Evolutionary conservation across 2,329 filamentous ascomycete species (phyloP).

Genomic region (Cladosporium velox): DNA sequence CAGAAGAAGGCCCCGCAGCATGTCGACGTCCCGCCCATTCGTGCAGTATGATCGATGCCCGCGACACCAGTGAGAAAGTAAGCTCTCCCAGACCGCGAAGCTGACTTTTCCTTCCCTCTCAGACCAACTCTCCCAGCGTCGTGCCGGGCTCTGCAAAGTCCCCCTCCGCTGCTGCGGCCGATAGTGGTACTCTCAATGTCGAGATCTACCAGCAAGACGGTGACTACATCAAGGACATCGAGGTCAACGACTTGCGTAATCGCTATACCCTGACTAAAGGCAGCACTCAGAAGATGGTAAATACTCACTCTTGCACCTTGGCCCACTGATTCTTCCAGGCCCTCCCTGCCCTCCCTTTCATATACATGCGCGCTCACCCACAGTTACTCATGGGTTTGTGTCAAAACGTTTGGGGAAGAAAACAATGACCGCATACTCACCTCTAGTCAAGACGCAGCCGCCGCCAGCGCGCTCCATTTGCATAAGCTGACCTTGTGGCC

Average conservation of each 20-base stretch:
- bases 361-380: slow-evolving; percentile 7
- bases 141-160: slow-evolving; percentile 58
- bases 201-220: slow-evolving; percentile 95
- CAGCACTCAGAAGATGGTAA: slow-evolving; percentile 99
- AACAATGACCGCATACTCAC: slow-evolving; percentile 48
- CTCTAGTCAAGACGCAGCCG: slow-evolving; percentile 42
- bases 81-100: background rate
- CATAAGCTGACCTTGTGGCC: slow-evolving; percentile 95
- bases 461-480: slow-evolving; percentile 58
- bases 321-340: slow-evolving; percentile 63
- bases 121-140: slow-evolving; percentile 34
- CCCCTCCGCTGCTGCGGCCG: slow-evolving; percentile 46
- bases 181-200: slow-evolving; percentile 65
- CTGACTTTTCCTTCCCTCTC: slow-evolving; percentile 23
- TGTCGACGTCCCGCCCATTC: slow-evolving; percentile 82
- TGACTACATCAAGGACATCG: slow-evolving; percentile 98
- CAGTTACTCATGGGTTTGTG: slow-evolving; percentile 32
- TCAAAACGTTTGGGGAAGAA: slow-evolving; percentile 38
- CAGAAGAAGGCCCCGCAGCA: slow-evolving; percentile 84
- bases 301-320: slow-evolving; percentile 60
- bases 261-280: slow-evolving; percentile 97
- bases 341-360: slow-evolving; percentile 39
- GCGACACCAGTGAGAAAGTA: background rate
- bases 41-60: slow-evolving; percentile 27
- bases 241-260: slow-evolving; percentile 96